Evolutionary conservation across 225 moss, liverwort and hornwort genomes (phyloP).

Genomic region (Marchantia polymorpha): DNA sequence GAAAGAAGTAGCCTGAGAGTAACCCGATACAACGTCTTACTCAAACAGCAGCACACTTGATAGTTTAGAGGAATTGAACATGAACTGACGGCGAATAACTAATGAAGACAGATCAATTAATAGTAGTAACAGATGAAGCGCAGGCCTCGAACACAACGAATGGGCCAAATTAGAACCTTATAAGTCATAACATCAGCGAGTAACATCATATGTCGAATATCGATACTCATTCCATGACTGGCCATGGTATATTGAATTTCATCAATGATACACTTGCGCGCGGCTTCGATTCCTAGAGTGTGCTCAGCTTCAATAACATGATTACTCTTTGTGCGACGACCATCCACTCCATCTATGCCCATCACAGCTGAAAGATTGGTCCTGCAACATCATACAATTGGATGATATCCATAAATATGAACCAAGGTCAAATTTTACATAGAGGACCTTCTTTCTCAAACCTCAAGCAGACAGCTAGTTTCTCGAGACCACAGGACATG

Average conservation of each 20-base stretch:
- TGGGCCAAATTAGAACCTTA: slow-evolving; percentile 50
- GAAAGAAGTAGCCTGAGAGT: too few relatives aligned
- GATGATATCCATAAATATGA: not conserved
- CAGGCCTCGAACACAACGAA: not conserved
- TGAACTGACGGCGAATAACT: too few relatives aligned
- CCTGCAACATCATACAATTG: slow-evolving; percentile 35
- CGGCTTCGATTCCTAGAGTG: slow-evolving; percentile 95
- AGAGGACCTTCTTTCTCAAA: not conserved
- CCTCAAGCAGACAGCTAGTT: too few relatives aligned
- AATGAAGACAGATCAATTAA: too few relatives aligned
- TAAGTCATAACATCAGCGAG: slow-evolving; percentile 99
- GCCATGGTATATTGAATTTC: slow-evolving; percentile 99
- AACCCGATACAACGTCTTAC: too few relatives aligned
- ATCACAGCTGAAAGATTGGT: slow-evolving; percentile 93
- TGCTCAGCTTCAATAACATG: slow-evolving; percentile 99
- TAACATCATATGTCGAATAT: slow-evolving; percentile 97
- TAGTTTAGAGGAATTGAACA: too few relatives aligned
- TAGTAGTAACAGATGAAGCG: too few relatives aligned
- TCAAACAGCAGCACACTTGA: too few relatives aligned
- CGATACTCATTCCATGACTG: slow-evolving; percentile 94
- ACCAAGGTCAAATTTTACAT: not conserved
- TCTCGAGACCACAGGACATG: too few relatives aligned
- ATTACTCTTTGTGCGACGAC: slow-evolving; percentile 74
- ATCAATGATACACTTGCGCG: slow-evolving; percentile 84
- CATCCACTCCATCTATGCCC: slow-evolving; percentile 94